A percentile compares a stretch with the other conserved stretches of the same genome.
These are phyloP conservation scores for Phellopilus nigrolimitatus DNA, from an alignment of 1,284 basidiomycete genomes.

Conservation along the genomic window DNA sequence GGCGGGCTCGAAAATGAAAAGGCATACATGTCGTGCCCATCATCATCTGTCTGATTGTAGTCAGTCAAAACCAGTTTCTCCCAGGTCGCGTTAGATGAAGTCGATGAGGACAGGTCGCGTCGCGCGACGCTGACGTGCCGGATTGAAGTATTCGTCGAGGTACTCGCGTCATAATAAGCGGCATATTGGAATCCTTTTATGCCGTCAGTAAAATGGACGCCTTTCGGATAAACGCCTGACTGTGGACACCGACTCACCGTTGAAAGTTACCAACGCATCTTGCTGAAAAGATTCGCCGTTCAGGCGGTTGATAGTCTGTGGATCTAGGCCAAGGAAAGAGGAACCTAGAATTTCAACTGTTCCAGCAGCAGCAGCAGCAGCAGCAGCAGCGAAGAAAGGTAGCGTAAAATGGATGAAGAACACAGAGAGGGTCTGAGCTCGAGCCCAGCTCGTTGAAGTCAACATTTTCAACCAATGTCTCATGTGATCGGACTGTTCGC, in stretches of 20 bases:
- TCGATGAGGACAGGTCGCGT: constrained; percentile 24
- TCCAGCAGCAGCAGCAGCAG: neutral
- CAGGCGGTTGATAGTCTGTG: constrained; percentile 37
- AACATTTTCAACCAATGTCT: too few relatives aligned
- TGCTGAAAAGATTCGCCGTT: constrained; percentile 44
- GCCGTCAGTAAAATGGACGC: neutral
- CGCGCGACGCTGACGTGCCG: constrained; percentile 33
- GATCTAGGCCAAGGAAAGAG: constrained; percentile 33
- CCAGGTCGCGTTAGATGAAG: constrained; percentile 27
- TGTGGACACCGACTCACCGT: constrained; percentile 31
- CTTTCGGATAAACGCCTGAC: neutral
- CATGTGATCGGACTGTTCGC: too few relatives aligned
- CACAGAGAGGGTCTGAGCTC: too few relatives aligned
- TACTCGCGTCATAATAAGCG: constrained; percentile 32
- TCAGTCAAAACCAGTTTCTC: constrained; percentile 35
- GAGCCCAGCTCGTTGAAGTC: too few relatives aligned
- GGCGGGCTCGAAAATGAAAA: neutral
- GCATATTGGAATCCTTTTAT: constrained; percentile 38
- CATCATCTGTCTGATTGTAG: constrained; percentile 39
- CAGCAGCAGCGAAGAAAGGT: neutral
- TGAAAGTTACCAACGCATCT: constrained; percentile 35
- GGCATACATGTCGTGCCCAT: constrained; percentile 38
- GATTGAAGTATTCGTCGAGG: constrained; percentile 30
- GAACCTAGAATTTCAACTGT: constrained; percentile 23
- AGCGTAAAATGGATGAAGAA: too few relatives aligned